Conservation (phyloP, 495 filamentous ascomycete genomes). For the Bathelium albidoporum region DNA sequence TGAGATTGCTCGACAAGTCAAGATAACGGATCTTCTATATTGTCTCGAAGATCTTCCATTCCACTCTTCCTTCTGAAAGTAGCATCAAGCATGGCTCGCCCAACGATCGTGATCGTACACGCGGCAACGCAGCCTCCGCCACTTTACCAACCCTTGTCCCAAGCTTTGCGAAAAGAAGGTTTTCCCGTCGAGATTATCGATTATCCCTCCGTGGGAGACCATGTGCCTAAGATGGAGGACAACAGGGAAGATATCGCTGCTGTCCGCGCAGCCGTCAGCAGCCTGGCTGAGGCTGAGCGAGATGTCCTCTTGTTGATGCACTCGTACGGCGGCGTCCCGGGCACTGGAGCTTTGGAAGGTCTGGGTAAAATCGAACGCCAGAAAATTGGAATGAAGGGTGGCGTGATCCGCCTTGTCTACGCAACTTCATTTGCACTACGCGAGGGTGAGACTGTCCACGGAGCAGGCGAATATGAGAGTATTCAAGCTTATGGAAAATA, state of each 20-base stretch:
- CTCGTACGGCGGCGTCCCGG: constrained; percentile 34
- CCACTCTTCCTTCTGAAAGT: too few species aligned
- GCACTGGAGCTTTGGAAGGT: constrained; percentile 29
- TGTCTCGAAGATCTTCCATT: too few species aligned
- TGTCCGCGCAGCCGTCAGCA: constrained; percentile 3
- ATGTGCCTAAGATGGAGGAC: constrained; percentile 7
- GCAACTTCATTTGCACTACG: constrained; percentile 32
- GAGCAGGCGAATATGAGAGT: not conserved
- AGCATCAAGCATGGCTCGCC: constrained; percentile 12
- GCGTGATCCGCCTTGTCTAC: constrained; percentile 37
- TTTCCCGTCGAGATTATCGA: constrained; percentile 16
- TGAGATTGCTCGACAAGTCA: too few species aligned
- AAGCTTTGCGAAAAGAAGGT: constrained; percentile 14
- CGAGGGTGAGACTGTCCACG: constrained; percentile 12
- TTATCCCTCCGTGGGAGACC: constrained; percentile 6
- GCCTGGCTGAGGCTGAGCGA: constrained; percentile 14
- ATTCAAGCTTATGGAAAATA: not conserved
- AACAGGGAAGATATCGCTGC: constrained; percentile 5
- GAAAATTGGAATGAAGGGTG: constrained; percentile 31
- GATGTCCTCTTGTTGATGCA: constrained; percentile 33
- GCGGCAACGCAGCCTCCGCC: constrained; percentile 13
- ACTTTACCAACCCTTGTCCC: constrained; percentile 6
- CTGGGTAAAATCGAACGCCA: constrained; percentile 31
- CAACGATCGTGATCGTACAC: constrained; percentile 20
- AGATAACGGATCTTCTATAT: too few species aligned